Evolutionary conservation across 352 stramenopile species (phyloP), one percentile per base, ranked within the genome.

Genomic region (Globisporangium irregulare): DNA sequence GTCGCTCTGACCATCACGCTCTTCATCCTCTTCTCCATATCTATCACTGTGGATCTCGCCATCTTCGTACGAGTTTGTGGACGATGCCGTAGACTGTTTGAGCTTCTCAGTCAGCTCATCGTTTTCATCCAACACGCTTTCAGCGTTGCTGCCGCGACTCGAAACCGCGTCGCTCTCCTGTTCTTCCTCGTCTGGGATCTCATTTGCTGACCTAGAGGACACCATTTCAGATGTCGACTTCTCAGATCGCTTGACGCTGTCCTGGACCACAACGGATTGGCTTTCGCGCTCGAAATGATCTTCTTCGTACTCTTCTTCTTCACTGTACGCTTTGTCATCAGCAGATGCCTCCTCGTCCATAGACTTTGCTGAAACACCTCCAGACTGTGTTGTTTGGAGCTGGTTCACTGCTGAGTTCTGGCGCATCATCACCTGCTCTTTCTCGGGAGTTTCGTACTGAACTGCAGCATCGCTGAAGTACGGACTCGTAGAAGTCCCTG

Each of bases 201-300:
- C 58, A 29, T 46, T 48, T 2, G 36, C 63, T 46, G 36, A 46
- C 2, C 36, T 8, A 50, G 41, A 46, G 12, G 61, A 60, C 3
- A 53, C 27, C 1, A 10, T 3, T 14, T 59, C 46, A 4, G 34
- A 51, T 15, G 12, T 4, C 24, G 8, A 60, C 22, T 18, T 51
- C 12, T 48, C 22, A 0, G 29, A 9, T 29, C 27, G 4, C 6
- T 65, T 24, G 38, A 36, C 9, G 22, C 12, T 57, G 5, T 32
- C 27, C 8, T 70, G 34, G 6, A 41, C 59, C 6, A 58, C 24
- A 8, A 59, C 41, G n/a, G 70, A 20, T 38, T 75, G 68, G 43
- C 73, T 81, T 46, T 74, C 69, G 1, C 67, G 54, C 43, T 87
- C 79, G 50, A 89, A 89, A 10, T 65, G 71, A 3, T 89, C 79